A percentile compares a stretch with the other conserved stretches of the same genome.
Evolutionary conservation across 202 grass and related monocot genomes (phyloP).

Genomic region (Hordeum pubiflorum): DNA sequence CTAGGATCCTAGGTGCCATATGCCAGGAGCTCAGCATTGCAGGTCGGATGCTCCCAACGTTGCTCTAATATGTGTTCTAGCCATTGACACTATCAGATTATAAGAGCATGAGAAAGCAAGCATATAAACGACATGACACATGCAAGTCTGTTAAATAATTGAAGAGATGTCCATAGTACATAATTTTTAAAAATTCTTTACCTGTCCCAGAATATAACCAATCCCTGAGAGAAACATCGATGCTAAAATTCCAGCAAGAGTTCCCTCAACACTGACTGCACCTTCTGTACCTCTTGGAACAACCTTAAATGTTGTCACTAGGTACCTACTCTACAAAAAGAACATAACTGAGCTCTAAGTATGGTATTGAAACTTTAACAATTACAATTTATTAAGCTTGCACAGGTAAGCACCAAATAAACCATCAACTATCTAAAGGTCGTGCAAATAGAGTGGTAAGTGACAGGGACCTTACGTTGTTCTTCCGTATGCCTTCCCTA

Average conservation of each 20-base stretch:
- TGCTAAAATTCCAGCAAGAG: conserved; percentile 67
- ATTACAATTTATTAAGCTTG: neutral
- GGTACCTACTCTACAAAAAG: conserved; percentile 73
- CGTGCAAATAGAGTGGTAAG: neutral
- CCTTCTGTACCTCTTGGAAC: conserved; percentile 88
- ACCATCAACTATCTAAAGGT: conserved; percentile 6
- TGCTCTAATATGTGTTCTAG: neutral
- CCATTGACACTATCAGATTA: neutral
- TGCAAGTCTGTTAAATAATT: neutral
- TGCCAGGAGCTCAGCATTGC: neutral
- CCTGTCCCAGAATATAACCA: conserved; percentile 75
- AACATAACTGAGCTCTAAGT: conserved; percentile 22
- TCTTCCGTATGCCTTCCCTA: conserved; percentile 85
- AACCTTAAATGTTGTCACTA: conserved; percentile 84
- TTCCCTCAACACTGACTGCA: conserved; percentile 84
- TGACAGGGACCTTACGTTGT: conserved; percentile 57
- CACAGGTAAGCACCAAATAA: conserved; percentile 1
- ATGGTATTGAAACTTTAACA: neutral
- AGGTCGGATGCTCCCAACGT: neutral
- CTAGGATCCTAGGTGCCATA: neutral
- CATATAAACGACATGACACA: neutral
- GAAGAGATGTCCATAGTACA: neutral
- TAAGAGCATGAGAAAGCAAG: neutral
- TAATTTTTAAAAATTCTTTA: conserved; percentile 10
- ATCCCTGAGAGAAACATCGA: conserved; percentile 51